Conservation (phyloP, 2,329 filamentous ascomycete species). For the Colletotrichum cordylinicola region DNA sequence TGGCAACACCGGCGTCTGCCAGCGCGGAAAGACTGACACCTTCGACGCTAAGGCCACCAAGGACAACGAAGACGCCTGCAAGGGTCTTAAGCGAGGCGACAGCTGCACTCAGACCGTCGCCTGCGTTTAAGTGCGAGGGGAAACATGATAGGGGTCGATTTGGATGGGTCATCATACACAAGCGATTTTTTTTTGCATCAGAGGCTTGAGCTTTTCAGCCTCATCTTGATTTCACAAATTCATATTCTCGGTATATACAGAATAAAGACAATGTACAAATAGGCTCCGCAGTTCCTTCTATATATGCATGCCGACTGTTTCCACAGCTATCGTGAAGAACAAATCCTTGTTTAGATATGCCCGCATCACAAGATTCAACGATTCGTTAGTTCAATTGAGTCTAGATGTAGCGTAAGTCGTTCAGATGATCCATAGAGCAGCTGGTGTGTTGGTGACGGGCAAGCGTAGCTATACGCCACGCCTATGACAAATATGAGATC, state of each 20-base stretch:
- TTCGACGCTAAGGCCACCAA: slow-evolving; percentile 2
- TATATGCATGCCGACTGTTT: neutral
- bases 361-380: neutral
- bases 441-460: neutral
- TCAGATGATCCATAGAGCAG: neutral
- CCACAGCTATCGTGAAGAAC: neutral
- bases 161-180: neutral
- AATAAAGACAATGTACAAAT: neutral
- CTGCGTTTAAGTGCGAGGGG: neutral
- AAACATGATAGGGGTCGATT: neutral
- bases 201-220: neutral
- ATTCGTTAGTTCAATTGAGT: neutral
- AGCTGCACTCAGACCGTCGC: slow-evolving; percentile 3
- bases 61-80: neutral
- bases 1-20: neutral
- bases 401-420: neutral
- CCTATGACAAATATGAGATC: neutral
- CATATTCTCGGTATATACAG: neutral
- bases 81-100: neutral
- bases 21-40: neutral
- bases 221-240: rapidly evolving
- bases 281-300: rapidly evolving
- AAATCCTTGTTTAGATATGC: neutral
- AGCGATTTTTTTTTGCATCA: neutral
- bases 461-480: too few species aligned